These are phyloP conservation scores for Epithemia pelagica DNA, from an alignment of 108 stramenopile species.

Conservation along the genomic window DNA sequence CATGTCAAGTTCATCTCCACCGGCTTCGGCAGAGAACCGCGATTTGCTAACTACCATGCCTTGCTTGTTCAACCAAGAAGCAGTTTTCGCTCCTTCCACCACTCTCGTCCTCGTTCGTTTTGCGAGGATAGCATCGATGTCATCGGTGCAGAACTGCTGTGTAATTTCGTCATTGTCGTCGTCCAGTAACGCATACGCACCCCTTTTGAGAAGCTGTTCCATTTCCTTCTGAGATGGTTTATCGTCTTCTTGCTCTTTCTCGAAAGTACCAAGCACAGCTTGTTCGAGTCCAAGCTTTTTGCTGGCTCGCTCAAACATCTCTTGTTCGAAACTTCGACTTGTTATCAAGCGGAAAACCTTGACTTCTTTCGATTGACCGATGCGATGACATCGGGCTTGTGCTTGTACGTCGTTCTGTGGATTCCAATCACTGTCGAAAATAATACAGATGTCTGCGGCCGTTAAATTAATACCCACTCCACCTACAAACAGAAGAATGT, in stretches of 20 bases:
- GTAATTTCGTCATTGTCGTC: constrained; percentile 80
- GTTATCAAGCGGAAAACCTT: constrained; percentile 95
- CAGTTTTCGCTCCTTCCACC: constrained; percentile 85
- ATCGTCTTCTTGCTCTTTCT: constrained; percentile 79
- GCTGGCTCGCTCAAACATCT: constrained; percentile 97
- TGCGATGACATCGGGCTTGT: constrained; percentile 80
- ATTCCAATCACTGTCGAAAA: constrained; percentile 96
- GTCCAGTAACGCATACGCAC: constrained; percentile 87
- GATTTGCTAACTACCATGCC: constrained; percentile 78
- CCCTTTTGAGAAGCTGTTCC: constrained; percentile 87
- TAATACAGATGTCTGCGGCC: constrained; percentile 87
- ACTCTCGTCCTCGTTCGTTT: constrained; percentile 83
- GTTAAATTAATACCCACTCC: constrained; percentile 99
- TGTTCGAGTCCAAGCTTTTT: constrained; percentile 99
- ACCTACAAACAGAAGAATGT: constrained; percentile 27
- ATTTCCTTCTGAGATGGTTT: constrained; percentile 87
- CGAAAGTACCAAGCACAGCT: constrained; percentile 94
- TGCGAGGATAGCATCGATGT: constrained; percentile 87
- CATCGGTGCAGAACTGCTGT: constrained; percentile 79
- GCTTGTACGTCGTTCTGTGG: constrained; percentile 99
- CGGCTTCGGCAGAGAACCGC: constrained; percentile 67
- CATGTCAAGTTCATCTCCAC: constrained; percentile 68
- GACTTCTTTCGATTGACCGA: constrained; percentile 97
- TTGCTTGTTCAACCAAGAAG: constrained; percentile 83
- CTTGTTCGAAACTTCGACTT: constrained; percentile 93